A percentile compares a stretch with the other conserved stretches of the same genome.
Evolutionary conservation across 495 filamentous ascomycete species (phyloP).

Genomic region (Alectoria sarmentosa): DNA sequence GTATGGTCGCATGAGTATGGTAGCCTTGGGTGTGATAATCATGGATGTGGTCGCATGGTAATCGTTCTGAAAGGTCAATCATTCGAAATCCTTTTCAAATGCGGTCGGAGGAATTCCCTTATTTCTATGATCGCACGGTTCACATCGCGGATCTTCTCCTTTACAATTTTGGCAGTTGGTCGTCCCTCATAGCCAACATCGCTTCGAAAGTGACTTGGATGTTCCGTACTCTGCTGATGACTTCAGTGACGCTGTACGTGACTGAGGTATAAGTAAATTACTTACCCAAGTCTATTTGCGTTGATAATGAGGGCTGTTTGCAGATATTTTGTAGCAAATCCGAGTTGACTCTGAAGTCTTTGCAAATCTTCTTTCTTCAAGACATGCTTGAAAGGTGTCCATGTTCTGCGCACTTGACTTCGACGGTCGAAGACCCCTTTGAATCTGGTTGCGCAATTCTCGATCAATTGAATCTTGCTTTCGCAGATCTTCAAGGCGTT

Average conservation of each 20-base stretch:
- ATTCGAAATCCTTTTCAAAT: too few relatives aligned
- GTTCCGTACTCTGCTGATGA: background rate
- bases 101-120: too few relatives aligned
- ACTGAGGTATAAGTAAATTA: background rate
- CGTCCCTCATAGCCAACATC: background rate
- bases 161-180: background rate
- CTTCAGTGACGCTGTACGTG: background rate
- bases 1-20: too few relatives aligned
- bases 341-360: too few relatives aligned
- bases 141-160: too few relatives aligned
- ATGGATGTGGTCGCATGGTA: too few relatives aligned
- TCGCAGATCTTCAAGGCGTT: background rate
- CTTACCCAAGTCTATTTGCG: background rate
- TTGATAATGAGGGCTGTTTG: background rate
- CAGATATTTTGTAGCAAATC: too few relatives aligned
- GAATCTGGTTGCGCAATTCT: background rate
- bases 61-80: too few relatives aligned
- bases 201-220: too few relatives aligned
- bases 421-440: background rate
- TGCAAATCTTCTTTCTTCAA: background rate
- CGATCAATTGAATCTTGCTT: background rate
- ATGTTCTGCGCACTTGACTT: background rate
- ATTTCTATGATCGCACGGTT: too few relatives aligned
- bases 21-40: too few relatives aligned
- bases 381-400: background rate